These are phyloP conservation scores for Tranzscheliella williamsii DNA, from an alignment of 1,284 basidiomycete species.

Conservation along the genomic window DNA sequence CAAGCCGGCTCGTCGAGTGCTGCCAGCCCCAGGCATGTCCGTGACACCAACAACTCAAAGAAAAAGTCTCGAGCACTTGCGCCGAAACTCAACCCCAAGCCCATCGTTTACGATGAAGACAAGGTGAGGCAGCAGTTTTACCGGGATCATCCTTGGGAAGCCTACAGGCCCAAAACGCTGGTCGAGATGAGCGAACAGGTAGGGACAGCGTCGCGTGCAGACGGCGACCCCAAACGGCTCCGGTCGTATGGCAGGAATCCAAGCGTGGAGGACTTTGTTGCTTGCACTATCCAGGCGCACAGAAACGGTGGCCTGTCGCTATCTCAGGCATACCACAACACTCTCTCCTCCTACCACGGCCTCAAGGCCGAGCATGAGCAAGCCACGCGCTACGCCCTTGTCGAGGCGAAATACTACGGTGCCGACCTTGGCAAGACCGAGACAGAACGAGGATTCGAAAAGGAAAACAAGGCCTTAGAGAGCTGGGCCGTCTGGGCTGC, in stretches of 20 bases:
- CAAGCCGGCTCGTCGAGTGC: not conserved
- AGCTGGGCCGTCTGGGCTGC: conserved; percentile 44
- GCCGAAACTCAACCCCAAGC: conserved; percentile 67
- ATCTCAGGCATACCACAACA: conserved; percentile 73
- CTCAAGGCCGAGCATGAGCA: conserved; percentile 70
- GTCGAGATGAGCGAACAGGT: conserved; percentile 68
- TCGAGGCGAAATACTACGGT: conserved; percentile 80
- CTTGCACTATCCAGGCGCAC: conserved; percentile 79
- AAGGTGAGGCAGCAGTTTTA: conserved; percentile 87
- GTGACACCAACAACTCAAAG: conserved; percentile 39
- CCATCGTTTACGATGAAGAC: conserved; percentile 83
- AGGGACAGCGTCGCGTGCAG: conserved; percentile 66
- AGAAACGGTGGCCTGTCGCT: conserved; percentile 71
- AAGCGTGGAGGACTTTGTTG: conserved; percentile 80
- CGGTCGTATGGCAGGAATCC: conserved; percentile 68
- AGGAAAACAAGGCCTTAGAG: conserved; percentile 47
- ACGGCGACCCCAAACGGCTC: conserved; percentile 66
- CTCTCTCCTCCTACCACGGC: conserved; percentile 46
- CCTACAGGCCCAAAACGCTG: conserved; percentile 77
- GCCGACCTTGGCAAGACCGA: conserved; percentile 67
- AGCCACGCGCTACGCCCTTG: conserved; percentile 73
- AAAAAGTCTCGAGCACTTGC: conserved; percentile 62
- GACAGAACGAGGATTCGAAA: conserved; percentile 49
- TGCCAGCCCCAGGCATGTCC: conserved; percentile 3
- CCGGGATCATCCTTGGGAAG: conserved; percentile 93